These are phyloP conservation scores for Elsinoe perseae DNA, from an alignment of 2,329 filamentous ascomycete genomes.

Conservation along the genomic window DNA sequence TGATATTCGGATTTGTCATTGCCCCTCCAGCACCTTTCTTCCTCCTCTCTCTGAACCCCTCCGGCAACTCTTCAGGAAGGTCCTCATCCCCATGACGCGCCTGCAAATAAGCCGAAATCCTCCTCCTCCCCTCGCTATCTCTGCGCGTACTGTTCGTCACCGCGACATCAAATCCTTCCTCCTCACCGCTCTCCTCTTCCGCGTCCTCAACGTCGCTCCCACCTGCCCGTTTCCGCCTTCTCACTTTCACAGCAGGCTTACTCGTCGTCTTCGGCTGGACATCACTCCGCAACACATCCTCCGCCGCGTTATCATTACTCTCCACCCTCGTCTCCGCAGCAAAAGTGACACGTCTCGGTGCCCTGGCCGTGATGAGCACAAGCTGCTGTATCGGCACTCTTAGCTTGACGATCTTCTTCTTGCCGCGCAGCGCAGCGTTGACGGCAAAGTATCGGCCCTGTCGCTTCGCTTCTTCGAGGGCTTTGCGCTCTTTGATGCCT, in stretches of 20 bases:
- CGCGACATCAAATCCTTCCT: conserved; percentile 23
- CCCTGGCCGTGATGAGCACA: conserved; percentile 29
- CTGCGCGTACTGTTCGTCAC: background rate
- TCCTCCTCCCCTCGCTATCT: conserved; percentile 19
- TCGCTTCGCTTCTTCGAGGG: conserved; percentile 34
- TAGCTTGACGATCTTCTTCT: conserved; percentile 38
- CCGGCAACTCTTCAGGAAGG: conserved; percentile 37
- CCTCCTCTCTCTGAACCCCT: conserved; percentile 34
- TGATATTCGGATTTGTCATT: conserved; percentile 23
- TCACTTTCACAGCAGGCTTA: background rate
- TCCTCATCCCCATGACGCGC: conserved; percentile 36
- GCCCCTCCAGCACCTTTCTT: background rate
- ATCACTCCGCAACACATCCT: conserved; percentile 32
- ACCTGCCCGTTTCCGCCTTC: background rate
- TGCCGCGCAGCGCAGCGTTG: conserved; percentile 39
- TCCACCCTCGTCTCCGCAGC: conserved; percentile 16
- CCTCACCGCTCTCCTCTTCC: conserved; percentile 24
- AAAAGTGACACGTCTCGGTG: conserved; percentile 22
- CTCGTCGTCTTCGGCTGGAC: conserved; percentile 16
- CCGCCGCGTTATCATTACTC: conserved; percentile 23
- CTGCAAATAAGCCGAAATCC: conserved; percentile 36
- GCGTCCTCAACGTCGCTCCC: conserved; percentile 25
- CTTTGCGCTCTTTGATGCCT: conserved; percentile 38
- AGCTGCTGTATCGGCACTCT: conserved; percentile 32
- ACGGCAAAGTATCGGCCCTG: conserved; percentile 41